Percentiles rank a stretch among this genome's conserved stretches.
These are phyloP conservation scores for Nakataea oryzae DNA, from an alignment of 2,329 filamentous ascomycete species.

Conservation along the genomic window DNA sequence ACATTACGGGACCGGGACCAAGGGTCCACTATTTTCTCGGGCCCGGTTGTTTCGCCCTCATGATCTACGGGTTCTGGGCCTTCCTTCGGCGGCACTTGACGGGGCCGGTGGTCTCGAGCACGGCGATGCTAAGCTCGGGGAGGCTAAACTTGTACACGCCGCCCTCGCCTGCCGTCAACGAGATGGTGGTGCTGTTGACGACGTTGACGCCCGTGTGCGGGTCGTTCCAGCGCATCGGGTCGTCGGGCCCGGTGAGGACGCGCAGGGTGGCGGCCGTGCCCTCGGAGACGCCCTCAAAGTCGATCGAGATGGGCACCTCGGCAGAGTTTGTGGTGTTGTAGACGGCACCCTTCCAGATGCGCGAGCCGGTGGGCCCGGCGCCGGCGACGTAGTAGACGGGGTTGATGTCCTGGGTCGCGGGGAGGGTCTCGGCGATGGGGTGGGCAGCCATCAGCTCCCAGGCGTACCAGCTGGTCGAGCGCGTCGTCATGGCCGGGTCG, in stretches of 20 bases:
- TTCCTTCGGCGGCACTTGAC: background rate
- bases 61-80: background rate
- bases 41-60: background rate
- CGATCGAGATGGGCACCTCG: constrained; percentile 31
- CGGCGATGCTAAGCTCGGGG: constrained; percentile 44
- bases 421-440: constrained; percentile 33
- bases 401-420: constrained; percentile 24
- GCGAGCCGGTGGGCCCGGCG: constrained; percentile 16
- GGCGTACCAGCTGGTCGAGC: constrained; percentile 37
- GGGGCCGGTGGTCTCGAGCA: constrained; percentile 31
- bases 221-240: constrained; percentile 33
- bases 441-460: constrained; percentile 37
- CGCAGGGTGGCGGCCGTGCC: constrained; percentile 31
- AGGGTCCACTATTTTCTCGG: no score
- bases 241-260: constrained; percentile 29
- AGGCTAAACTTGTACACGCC: constrained; percentile 41
- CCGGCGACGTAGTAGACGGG: constrained; percentile 42
- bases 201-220: constrained; percentile 35
- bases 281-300: constrained; percentile 30
- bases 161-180: constrained; percentile 27
- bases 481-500: constrained; percentile 34
- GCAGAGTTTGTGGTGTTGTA: constrained; percentile 38
- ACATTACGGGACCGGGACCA: no score
- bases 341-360: constrained; percentile 40
- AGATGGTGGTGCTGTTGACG: constrained; percentile 29